These are phyloP conservation scores for Lentinula novae-zelandiae DNA, from an alignment of 1,284 basidiomycete species.

Conservation along the genomic window DNA sequence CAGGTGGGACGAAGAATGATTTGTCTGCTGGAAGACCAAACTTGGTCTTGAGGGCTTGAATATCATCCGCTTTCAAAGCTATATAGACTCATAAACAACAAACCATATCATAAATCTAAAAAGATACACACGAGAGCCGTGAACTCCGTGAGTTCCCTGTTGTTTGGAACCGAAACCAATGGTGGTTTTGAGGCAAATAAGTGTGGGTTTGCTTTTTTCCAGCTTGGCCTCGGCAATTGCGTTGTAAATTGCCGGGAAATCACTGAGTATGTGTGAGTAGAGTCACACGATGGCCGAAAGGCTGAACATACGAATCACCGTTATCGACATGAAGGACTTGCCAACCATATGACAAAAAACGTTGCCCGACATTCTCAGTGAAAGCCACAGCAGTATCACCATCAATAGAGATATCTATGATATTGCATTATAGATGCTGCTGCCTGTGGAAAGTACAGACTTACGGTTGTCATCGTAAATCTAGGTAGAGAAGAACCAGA, in stretches of 20 bases:
- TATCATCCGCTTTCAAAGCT: slow-evolving; percentile 94
- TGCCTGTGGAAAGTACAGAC: slow-evolving; percentile 21
- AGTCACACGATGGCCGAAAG: neutral
- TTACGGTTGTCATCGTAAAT: slow-evolving; percentile 89
- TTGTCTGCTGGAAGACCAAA: slow-evolving; percentile 82
- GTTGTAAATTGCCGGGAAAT: slow-evolving; percentile 76
- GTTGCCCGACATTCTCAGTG: slow-evolving; percentile 89
- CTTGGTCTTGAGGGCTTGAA: slow-evolving; percentile 79
- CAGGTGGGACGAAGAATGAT: slow-evolving; percentile 78
- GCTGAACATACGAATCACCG: slow-evolving; percentile 65
- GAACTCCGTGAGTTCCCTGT: slow-evolving; percentile 91
- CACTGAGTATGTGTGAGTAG: slow-evolving; percentile 36
- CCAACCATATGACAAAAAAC: slow-evolving; percentile 93
- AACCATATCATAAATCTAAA: neutral
- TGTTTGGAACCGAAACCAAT: slow-evolving; percentile 93
- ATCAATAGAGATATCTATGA: slow-evolving; percentile 90
- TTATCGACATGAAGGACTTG: slow-evolving; percentile 83
- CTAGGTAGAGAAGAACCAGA: slow-evolving; percentile 28
- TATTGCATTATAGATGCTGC: neutral
- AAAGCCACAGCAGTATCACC: slow-evolving; percentile 90
- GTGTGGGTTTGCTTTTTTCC: slow-evolving; percentile 80
- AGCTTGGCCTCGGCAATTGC: slow-evolving; percentile 78
- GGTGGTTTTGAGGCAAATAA: slow-evolving; percentile 85
- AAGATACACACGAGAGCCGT: slow-evolving; percentile 73
- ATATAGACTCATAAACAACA: slow-evolving; percentile 14